Conservation (phyloP, 1,284 basidiomycete species). For the Cutaneotrichosporon dermatis region DNA sequence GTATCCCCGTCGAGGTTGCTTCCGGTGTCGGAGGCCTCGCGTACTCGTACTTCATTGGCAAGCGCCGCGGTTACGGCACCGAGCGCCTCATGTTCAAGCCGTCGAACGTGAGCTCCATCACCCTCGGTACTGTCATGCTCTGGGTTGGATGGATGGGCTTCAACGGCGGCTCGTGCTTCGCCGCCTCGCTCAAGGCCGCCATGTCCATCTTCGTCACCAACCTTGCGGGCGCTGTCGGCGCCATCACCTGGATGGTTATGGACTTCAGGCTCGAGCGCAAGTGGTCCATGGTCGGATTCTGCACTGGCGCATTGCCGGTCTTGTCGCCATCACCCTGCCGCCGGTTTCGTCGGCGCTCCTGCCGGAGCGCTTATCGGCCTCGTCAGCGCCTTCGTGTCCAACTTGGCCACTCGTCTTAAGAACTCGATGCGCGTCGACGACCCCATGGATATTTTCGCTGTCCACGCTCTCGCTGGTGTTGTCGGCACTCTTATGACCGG, state of each 20-base stretch:
- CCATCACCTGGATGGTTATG: slow-evolving; percentile 79
- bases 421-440: slow-evolving; percentile 48
- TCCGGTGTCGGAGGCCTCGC: slow-evolving; percentile 82
- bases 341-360: slow-evolving; percentile 49
- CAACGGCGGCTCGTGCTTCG: slow-evolving; percentile 69
- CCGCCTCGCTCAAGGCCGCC: slow-evolving; percentile 82
- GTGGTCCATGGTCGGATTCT: slow-evolving; percentile 79
- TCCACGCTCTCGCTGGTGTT: slow-evolving; percentile 85
- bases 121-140: slow-evolving; percentile 79
- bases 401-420: slow-evolving; percentile 80
- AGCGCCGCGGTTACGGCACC: slow-evolving; percentile 61
- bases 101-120: slow-evolving; percentile 78
- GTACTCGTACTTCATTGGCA: slow-evolving; percentile 64
- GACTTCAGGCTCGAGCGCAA: slow-evolving; percentile 79
- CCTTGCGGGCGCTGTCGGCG: slow-evolving; percentile 53
- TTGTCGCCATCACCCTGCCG: slow-evolving; percentile 77
- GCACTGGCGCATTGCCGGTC: slow-evolving; percentile 60
- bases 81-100: slow-evolving; percentile 85
- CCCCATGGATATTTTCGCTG: slow-evolving; percentile 70
- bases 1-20: slow-evolving; percentile 88
- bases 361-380: slow-evolving; percentile 70
- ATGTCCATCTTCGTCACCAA: slow-evolving; percentile 87
- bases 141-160: slow-evolving; percentile 76
- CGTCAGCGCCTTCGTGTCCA: slow-evolving; percentile 69
- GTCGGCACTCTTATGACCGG: slow-evolving; percentile 65